These are phyloP conservation scores for Coniella lustricola DNA, from an alignment of 2,329 filamentous ascomycete species.

Conservation along the genomic window DNA sequence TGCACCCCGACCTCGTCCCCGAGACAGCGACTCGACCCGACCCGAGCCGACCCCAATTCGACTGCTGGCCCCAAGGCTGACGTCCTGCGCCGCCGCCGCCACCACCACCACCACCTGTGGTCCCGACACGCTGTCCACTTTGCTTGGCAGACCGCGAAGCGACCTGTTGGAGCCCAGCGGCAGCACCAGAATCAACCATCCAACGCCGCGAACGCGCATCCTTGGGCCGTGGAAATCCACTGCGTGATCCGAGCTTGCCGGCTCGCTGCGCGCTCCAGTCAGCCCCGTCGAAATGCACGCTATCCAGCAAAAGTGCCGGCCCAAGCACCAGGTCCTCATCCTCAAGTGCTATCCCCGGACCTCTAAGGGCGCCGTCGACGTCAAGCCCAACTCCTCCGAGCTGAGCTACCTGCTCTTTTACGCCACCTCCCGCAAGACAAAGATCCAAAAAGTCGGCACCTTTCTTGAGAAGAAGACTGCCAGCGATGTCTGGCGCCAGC, in stretches of 20 bases:
- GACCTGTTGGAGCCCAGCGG: too few relatives aligned
- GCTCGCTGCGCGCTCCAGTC: not conserved
- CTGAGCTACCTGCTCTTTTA: slow-evolving; percentile 97
- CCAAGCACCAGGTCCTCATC: slow-evolving; percentile 94
- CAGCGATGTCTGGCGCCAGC: slow-evolving; percentile 80
- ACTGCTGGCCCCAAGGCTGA: not conserved
- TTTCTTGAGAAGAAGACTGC: slow-evolving; percentile 94
- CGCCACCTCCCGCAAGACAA: slow-evolving; percentile 85
- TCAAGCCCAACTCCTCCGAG: slow-evolving; percentile 94
- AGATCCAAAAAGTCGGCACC: slow-evolving; percentile 90
- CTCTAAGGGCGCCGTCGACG: slow-evolving; percentile 83
- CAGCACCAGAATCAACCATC: too few relatives aligned
- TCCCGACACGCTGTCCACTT: too few relatives aligned
- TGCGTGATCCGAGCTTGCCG: not conserved
- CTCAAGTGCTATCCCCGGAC: slow-evolving; percentile 94
- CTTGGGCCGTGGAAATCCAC: too few relatives aligned
- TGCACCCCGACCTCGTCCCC: too few relatives aligned
- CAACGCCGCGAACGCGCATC: too few relatives aligned
- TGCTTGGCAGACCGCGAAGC: not conserved
- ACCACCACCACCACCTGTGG: not conserved
- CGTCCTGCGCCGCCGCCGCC: not conserved
- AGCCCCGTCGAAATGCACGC: slow-evolving; percentile 47
- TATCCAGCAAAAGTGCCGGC: slow-evolving; percentile 64
- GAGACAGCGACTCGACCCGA: too few relatives aligned
- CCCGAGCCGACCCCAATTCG: too few relatives aligned